Evolutionary conservation across 1,284 basidiomycete genomes (phyloP).

Genomic region (Albatrellus sp.): DNA sequence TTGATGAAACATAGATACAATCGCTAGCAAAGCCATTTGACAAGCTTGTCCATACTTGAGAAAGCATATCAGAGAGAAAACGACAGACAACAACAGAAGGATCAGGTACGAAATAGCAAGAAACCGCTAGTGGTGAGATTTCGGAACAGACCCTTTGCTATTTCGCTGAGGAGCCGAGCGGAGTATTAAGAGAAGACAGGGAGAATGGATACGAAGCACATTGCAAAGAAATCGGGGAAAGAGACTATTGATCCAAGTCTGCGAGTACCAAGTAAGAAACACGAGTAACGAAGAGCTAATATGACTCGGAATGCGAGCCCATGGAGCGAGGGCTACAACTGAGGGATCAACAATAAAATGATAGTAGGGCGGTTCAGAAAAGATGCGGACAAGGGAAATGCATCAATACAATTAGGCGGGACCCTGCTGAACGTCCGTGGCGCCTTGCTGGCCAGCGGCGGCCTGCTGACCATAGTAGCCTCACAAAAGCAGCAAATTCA

Average conservation of each 20-base stretch:
- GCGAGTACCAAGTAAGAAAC: not conserved
- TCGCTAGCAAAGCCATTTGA: not conserved
- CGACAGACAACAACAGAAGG: too few species aligned
- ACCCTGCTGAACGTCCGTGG: conserved; percentile 34
- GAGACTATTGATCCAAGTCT: not conserved
- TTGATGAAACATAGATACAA: conserved; percentile 1
- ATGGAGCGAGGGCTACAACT: not conserved
- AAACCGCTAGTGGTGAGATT: too few species aligned
- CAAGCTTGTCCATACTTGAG: not conserved
- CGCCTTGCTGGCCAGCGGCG: conserved; percentile 42
- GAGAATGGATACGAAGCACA: not conserved
- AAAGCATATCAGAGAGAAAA: too few species aligned
- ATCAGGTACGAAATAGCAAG: too few species aligned
- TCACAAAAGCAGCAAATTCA: conserved; percentile 15
- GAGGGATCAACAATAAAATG: not conserved
- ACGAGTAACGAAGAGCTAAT: not conserved
- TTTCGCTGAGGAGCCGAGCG: not conserved
- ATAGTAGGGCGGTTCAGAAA: not conserved
- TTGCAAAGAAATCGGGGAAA: not conserved
- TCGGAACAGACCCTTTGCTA: too few species aligned
- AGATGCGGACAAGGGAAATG: not conserved
- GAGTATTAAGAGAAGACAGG: not conserved
- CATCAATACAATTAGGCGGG: conserved; percentile 6
- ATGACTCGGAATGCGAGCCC: not conserved
- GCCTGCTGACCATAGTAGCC: conserved; percentile 68